Percentiles rank a stretch among this genome's conserved stretches.
Conservation (phyloP, 768 basidiomycete genomes). For the Sistotremastrum suecicum region DNA sequence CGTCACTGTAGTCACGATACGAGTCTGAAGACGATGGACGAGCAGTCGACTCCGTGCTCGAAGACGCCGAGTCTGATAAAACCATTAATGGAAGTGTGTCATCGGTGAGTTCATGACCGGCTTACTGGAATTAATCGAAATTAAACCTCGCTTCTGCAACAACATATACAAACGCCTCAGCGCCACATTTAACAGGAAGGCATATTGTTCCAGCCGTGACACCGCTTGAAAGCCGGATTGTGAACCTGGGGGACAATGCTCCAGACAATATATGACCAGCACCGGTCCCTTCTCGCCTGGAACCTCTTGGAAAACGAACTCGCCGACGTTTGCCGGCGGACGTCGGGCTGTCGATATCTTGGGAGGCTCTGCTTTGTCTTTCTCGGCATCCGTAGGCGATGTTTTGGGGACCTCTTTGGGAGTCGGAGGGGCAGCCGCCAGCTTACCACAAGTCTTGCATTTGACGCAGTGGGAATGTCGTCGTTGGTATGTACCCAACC, state of each 20-base stretch:
- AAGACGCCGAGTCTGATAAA: no score
- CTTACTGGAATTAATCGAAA: slow-evolving; percentile 32
- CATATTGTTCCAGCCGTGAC: slow-evolving; percentile 91
- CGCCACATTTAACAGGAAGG: slow-evolving; percentile 92
- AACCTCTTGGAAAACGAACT: slow-evolving; percentile 66
- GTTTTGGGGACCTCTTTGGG: slow-evolving; percentile 35
- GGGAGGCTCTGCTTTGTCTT: slow-evolving; percentile 28
- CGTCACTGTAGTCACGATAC: slow-evolving; percentile 78
- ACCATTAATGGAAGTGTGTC: no score
- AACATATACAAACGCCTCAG: slow-evolving; percentile 79
- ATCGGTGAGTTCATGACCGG: no score
- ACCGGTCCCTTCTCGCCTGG: slow-evolving; percentile 26
- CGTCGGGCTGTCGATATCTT: slow-evolving; percentile 55
- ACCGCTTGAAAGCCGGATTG: slow-evolving; percentile 78
- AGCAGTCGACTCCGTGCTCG: no score
- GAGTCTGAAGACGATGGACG: slow-evolving; percentile 28
- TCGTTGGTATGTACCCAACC: slow-evolving; percentile 88
- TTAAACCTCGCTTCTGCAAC: slow-evolving; percentile 78
- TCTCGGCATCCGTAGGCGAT: slow-evolving; percentile 20
- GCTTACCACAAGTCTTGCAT: slow-evolving; percentile 67
- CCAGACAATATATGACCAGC: slow-evolving; percentile 52
- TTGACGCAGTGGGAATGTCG: slow-evolving; percentile 96
- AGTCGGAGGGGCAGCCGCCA: slow-evolving; percentile 41
- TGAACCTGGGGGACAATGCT: slow-evolving; percentile 58
- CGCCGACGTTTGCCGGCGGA: slow-evolving; percentile 65